Base-by-base conservation (phyloP, 345 rosid genomes). In the Clausena lansium region DNA sequence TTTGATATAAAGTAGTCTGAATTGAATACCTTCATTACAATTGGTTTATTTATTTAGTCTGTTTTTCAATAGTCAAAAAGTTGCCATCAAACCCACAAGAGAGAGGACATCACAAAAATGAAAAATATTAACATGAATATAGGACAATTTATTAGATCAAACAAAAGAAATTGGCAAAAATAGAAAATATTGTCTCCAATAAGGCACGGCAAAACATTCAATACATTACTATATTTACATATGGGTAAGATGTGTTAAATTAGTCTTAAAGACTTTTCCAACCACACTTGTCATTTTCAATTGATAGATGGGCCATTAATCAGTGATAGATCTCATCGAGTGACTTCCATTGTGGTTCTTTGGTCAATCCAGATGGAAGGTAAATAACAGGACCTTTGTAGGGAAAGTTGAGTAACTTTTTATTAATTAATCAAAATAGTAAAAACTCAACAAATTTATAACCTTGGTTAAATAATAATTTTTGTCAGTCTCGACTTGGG, bases 1-100 rank as follows among this genome's bases (percentile, higher is more conserved):
- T 86, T 87, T 80, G 97, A 87, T 79, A 87, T 90, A 78, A 96
- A 92, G 85, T 92, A 94, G 86, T 96, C 98, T n/a, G 88, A 85
- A 80, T 91, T 92, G 88, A 91, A 94, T 67, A 92, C 98, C 98
- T 96, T 89, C 88, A 87, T 66, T 45, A 68, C 61, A 84, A 67
- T 79, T 65, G 64, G 20, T 30, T 45, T 15, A 22, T 75, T n/a
- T 60, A 20, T 33, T 69, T 47, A 54, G 38, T 28, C 17, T 14
- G 22, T 30, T 30, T 5, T 30, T 5, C 22, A 62, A 4, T 62
- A 19, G 67, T 69, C 65, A 59, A 22, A 9, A 35, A 60, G 52
- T 33, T 69, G 59, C 41, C 25, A 63, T 10, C 22, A 74, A 41
- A 61, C 39, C 36, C 39, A 36, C n/a, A 64, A 70, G 62, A 33